A percentile compares a stretch with the other conserved stretches of the same genome.
Evolutionary conservation across 75 land plant species (phyloP).

Genomic region (Picea glauca): DNA sequence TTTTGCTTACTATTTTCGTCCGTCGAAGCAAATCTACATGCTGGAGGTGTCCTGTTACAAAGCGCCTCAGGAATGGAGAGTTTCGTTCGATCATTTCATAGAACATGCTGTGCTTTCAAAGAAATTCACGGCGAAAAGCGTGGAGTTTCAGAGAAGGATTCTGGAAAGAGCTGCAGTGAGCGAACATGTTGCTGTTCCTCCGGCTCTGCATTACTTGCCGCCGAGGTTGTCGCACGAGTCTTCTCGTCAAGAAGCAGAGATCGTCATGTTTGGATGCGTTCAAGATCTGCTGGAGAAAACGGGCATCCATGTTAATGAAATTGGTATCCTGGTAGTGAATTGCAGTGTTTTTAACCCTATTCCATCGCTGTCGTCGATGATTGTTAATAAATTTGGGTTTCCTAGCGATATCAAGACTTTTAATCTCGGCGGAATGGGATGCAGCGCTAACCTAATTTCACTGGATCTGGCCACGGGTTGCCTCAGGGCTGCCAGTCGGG

Average conservation of each 20-base stretch:
- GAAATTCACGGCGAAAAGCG: conserved; percentile 19
- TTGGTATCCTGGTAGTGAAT: conserved; percentile 46
- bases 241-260: conserved; percentile 31
- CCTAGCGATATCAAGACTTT: conserved; percentile 26
- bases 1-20: too few species aligned
- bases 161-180: conserved; percentile 57
- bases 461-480: conserved; percentile 35
- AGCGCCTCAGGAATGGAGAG: neutral
- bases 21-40: neutral
- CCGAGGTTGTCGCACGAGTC: conserved; percentile 13
- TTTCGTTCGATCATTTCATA: neutral
- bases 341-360: conserved; percentile 52
- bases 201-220: conserved; percentile 26
- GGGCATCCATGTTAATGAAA: conserved; percentile 34
- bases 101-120: neutral
- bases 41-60: conserved; percentile 1
- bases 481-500: conserved; percentile 22
- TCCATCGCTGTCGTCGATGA: conserved; percentile 52
- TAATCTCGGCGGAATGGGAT: conserved; percentile 54
- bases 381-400: conserved; percentile 45
- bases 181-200: conserved; percentile 40
- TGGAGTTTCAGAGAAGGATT: conserved; percentile 46
- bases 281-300: conserved; percentile 52
- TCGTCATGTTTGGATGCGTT: conserved; percentile 34
- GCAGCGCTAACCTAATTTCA: conserved; percentile 50